Evolutionary conservation across 2,329 filamentous ascomycete genomes (phyloP).

Genomic region (Fusarium algeriense): DNA sequence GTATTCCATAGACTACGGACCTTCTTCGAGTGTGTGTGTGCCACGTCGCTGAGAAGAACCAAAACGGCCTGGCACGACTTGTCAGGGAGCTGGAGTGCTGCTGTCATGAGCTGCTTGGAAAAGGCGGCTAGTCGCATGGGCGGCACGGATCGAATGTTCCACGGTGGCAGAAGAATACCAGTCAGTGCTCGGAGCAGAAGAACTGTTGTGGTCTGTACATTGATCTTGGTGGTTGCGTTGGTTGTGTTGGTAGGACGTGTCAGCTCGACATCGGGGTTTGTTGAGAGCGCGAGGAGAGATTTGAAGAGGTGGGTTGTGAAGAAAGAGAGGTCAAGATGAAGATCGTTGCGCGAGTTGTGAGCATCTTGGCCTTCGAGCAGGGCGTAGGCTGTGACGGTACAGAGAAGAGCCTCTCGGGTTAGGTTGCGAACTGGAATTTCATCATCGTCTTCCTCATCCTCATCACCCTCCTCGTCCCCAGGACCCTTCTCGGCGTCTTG

Average conservation of each 20-base stretch:
- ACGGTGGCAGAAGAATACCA: conserved; percentile 80
- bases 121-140: conserved; percentile 91
- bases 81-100: conserved; percentile 87
- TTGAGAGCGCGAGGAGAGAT: conserved; percentile 80
- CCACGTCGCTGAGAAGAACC: conserved; percentile 80
- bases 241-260: conserved; percentile 61
- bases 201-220: conserved; percentile 94
- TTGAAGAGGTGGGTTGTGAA: conserved; percentile 96
- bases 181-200: conserved; percentile 89
- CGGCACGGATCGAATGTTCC: conserved; percentile 79
- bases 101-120: conserved; percentile 87
- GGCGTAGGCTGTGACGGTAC: conserved; percentile 96
- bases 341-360: conserved; percentile 81
- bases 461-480: conserved; percentile 59
- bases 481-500: conserved; percentile 63
- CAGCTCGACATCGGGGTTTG: conserved; percentile 89
- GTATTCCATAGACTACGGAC: conserved; percentile 92
- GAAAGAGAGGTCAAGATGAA: conserved; percentile 93
- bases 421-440: conserved; percentile 72
- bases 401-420: conserved; percentile 89
- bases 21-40: conserved; percentile 84
- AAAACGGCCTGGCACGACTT: conserved; percentile 87
- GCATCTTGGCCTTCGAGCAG: conserved; percentile 94
- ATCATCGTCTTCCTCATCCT: conserved; percentile 61
- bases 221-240: conserved; percentile 75